Percentiles rank a stretch among this genome's conserved stretches.
These are phyloP conservation scores for Rubroboletus pulcherrimus DNA, from an alignment of 768 basidiomycete species.

Conservation along the genomic window DNA sequence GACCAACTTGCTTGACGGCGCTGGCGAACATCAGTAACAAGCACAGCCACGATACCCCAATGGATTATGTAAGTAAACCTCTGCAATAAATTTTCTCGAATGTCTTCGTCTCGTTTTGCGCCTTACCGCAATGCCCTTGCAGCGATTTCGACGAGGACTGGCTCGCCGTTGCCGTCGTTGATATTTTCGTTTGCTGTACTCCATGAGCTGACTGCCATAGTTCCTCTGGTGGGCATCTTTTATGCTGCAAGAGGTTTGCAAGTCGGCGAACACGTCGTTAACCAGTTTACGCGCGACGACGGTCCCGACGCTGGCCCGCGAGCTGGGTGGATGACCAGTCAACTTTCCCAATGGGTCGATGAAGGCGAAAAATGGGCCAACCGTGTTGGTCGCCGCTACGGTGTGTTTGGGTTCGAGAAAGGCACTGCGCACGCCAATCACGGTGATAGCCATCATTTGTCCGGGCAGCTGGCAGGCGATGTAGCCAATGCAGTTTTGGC, in stretches of 20 bases:
- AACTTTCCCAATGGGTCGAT: constrained; percentile 58
- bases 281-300: constrained; percentile 27
- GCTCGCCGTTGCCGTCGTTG: constrained; percentile 74
- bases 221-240: constrained; percentile 72
- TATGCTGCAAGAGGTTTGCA: constrained; percentile 63
- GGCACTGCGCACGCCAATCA: constrained; percentile 14
- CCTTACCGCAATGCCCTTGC: constrained; percentile 54
- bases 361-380: constrained; percentile 74
- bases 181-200: constrained; percentile 74
- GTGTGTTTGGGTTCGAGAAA: constrained; percentile 75
- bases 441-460: constrained; percentile 8
- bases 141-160: constrained; percentile 62
- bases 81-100: constrained; percentile 1
- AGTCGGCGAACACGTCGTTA: constrained; percentile 63
- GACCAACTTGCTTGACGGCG: constrained; percentile 7
- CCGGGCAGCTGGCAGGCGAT: constrained; percentile 60
- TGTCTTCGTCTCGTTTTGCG: constrained; percentile 35
- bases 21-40: constrained; percentile 14
- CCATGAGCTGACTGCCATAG: constrained; percentile 81
- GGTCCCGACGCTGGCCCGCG: constrained; percentile 14
- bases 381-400: constrained; percentile 72
- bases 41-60: constrained; percentile 13
- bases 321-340: constrained; percentile 40
- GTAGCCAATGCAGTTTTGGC: constrained; percentile 81
- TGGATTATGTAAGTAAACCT: constrained; percentile 21